Evolutionary conservation across 495 filamentous ascomycete genomes (phyloP).

Genomic region (Hypoxylon cercidicola): DNA sequence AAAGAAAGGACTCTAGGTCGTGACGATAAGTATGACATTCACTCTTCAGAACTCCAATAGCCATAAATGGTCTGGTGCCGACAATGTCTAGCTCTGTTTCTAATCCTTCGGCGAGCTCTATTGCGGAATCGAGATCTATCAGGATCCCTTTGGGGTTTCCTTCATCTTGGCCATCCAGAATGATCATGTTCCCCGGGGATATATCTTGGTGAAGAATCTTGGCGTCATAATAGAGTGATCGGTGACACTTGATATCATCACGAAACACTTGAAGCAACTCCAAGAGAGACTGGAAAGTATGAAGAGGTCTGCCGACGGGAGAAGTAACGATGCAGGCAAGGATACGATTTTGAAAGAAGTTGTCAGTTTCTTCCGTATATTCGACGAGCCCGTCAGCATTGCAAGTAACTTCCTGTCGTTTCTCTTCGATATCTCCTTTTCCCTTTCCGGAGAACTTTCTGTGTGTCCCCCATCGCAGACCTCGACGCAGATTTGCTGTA

Average conservation of each 20-base stretch:
- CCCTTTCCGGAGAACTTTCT: slow-evolving; percentile 34
- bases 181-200: slow-evolving; percentile 43
- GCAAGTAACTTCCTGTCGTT: slow-evolving; percentile 26
- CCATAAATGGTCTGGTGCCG: slow-evolving; percentile 48
- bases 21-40: slow-evolving; percentile 50
- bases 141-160: slow-evolving; percentile 40
- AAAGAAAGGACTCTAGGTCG: slow-evolving; percentile 55
- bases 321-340: slow-evolving; percentile 45
- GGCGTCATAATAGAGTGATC: too few relatives aligned
- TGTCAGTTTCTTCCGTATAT: slow-evolving; percentile 42
- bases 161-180: slow-evolving; percentile 40
- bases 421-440: slow-evolving; percentile 28
- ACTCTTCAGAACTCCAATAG: slow-evolving; percentile 52
- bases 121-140: slow-evolving; percentile 48
- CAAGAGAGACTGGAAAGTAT: slow-evolving; percentile 39
- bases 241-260: slow-evolving; percentile 44
- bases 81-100: slow-evolving; percentile 26
- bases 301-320: slow-evolving; percentile 44
- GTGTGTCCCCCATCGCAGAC: slow-evolving; percentile 42
- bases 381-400: slow-evolving; percentile 30
- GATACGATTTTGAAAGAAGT: slow-evolving; percentile 43
- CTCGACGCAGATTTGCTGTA: slow-evolving; percentile 43
- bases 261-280: slow-evolving; percentile 44
- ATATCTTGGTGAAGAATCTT: slow-evolving; percentile 48
- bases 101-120: slow-evolving; percentile 32